A percentile compares a stretch with the other conserved stretches of the same genome.
phyloP scores from a whole-genome alignment of 2,329 filamentous ascomycete genomes.

The Lachnellula willkommii region DNA sequence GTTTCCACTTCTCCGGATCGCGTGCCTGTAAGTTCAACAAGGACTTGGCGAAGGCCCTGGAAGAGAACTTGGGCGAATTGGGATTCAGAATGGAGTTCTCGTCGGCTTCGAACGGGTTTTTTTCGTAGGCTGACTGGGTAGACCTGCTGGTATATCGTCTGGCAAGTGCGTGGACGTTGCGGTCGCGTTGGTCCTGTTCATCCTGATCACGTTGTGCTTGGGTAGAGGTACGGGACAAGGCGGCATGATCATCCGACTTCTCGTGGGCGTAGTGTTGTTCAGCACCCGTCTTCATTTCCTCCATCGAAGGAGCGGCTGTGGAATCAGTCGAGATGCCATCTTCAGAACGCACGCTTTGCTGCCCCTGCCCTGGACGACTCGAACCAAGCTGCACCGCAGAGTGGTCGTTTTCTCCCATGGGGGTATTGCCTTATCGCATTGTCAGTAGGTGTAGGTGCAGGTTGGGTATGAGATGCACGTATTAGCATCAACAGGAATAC shows the following conservation, averaged over 20 bases:
- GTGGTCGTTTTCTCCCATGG: background rate
- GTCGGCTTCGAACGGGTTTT: slow-evolving; percentile 44
- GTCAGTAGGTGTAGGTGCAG: background rate
- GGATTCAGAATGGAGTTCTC: slow-evolving; percentile 48
- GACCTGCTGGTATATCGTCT: slow-evolving; percentile 13
- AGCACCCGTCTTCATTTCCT: background rate
- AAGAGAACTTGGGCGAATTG: slow-evolving; percentile 46
- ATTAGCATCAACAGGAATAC: background rate
- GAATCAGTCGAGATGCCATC: background rate
- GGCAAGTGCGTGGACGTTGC: slow-evolving; percentile 11
- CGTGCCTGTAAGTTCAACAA: slow-evolving; percentile 48
- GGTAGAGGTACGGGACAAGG: background rate
- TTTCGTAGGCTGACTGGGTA: slow-evolving; percentile 7
- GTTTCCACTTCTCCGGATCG: slow-evolving; percentile 48
- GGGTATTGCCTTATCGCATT: background rate
- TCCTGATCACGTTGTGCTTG: slow-evolving; percentile 1
- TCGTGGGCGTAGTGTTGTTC: background rate
- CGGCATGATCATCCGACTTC: background rate
- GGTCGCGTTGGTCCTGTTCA: slow-evolving; percentile 10
- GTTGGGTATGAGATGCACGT: background rate
- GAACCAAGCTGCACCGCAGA: background rate
- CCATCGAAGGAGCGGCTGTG: background rate
- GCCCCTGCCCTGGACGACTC: background rate
- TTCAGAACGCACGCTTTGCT: background rate
- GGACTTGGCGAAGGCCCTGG: slow-evolving; percentile 53